These are phyloP conservation scores for Botrytis porri DNA, from an alignment of 2,329 filamentous ascomycete species.

Conservation along the genomic window DNA sequence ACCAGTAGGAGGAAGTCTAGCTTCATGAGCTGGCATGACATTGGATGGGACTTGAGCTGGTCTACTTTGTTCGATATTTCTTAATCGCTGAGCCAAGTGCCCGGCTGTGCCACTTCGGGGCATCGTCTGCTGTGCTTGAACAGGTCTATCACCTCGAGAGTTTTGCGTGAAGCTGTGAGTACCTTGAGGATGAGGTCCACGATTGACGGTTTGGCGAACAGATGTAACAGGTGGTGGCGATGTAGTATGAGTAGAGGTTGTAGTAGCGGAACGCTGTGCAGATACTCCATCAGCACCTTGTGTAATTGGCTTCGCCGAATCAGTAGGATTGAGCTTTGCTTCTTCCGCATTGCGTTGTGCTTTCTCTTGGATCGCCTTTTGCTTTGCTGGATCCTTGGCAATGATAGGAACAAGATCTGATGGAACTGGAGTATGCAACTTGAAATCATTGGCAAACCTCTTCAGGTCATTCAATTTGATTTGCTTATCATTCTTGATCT, in stretches of 20 bases:
- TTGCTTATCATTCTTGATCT: conserved; percentile 74
- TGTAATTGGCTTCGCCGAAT: conserved; percentile 43
- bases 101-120: conserved; percentile 29
- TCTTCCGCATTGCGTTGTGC: conserved; percentile 73
- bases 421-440: conserved; percentile 88
- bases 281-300: conserved; percentile 47
- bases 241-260: conserved; percentile 44
- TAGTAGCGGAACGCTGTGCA: conserved; percentile 41
- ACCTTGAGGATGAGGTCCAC: conserved; percentile 44
- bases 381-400: conserved; percentile 93
- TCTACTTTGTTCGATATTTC: conserved; percentile 34
- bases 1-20: conserved; percentile 70
- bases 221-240: conserved; percentile 31
- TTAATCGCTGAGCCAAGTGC: conserved; percentile 32
- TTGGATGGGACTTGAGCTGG: conserved; percentile 26
- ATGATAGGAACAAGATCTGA: conserved; percentile 90
- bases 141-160: conserved; percentile 34
- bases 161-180: conserved; percentile 40
- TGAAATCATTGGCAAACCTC: conserved; percentile 93
- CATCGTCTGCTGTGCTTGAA: conserved; percentile 30
- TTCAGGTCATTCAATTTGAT: conserved; percentile 91
- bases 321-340: conserved; percentile 45
- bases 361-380: conserved; percentile 88
- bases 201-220: conserved; percentile 34
- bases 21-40: conserved; percentile 47